phyloP scores from a whole-genome alignment of 1,284 basidiomycete genomes.

The Leucoagaricus sp. region DNA sequence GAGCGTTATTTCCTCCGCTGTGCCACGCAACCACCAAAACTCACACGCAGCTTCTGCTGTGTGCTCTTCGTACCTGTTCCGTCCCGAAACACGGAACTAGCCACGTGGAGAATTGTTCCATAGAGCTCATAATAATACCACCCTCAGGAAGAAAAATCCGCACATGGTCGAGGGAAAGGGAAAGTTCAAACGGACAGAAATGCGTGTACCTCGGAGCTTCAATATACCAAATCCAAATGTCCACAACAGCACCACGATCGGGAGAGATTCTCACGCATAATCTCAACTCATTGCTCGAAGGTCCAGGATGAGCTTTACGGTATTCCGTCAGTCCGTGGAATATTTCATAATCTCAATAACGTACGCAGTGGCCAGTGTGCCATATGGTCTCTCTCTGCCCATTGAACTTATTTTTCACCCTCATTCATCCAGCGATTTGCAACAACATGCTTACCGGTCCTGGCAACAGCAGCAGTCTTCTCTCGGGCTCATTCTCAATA shows the following conservation, averaged over 20 bases:
- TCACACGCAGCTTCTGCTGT: not conserved
- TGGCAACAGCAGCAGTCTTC: not conserved
- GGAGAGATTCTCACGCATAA: not conserved
- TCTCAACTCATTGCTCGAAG: too few species aligned
- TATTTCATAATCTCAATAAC: not conserved
- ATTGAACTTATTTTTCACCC: not conserved
- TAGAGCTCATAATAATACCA: not conserved
- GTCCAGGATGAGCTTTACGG: not conserved
- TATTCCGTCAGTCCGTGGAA: not conserved
- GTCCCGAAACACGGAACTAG: not conserved
- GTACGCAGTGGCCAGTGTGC: not conserved
- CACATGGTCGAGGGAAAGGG: not conserved
- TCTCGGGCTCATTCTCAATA: not conserved
- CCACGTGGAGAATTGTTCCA: conserved; percentile 4
- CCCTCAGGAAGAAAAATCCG: not conserved
- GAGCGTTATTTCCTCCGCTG: conserved; percentile 6
- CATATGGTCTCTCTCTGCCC: not conserved
- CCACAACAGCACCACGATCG: too few species aligned
- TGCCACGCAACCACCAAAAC: not conserved
- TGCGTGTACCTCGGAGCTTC: conserved; percentile 7
- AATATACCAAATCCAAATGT: not conserved
- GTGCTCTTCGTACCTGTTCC: not conserved
- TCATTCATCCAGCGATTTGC: not conserved
- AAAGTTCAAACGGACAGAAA: not conserved
- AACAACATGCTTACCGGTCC: not conserved